These are phyloP conservation scores for Neurospora cerealis DNA, from an alignment of 495 filamentous ascomycete species.

Conservation along the genomic window DNA sequence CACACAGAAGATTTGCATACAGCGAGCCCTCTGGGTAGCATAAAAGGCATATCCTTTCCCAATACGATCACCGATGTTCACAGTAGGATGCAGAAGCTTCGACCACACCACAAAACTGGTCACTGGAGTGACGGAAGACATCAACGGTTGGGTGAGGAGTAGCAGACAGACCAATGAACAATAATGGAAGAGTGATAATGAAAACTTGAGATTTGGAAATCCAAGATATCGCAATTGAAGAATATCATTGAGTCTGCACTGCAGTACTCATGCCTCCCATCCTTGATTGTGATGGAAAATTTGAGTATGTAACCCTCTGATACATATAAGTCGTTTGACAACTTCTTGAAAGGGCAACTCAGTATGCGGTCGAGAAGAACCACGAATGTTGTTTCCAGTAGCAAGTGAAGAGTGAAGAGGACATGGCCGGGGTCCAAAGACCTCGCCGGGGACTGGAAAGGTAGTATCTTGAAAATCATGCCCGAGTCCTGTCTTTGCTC, in stretches of 20 bases:
- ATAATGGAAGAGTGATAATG: not conserved
- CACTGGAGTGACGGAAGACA: not conserved
- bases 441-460: not conserved
- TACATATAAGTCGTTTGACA: not conserved
- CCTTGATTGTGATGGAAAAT: not conserved
- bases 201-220: not conserved
- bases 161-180: not conserved
- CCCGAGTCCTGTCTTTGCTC: not conserved
- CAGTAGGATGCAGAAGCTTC: not conserved
- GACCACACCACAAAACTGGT: not conserved
- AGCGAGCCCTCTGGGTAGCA: not conserved
- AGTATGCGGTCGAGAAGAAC: not conserved
- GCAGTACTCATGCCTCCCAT: not conserved
- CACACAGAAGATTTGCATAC: not conserved
- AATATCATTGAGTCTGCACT: not conserved
- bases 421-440: not conserved
- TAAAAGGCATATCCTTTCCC: not conserved
- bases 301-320: not conserved
- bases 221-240: not conserved
- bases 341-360: not conserved
- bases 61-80: not conserved
- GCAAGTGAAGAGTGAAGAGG: not conserved
- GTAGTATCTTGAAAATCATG: not conserved
- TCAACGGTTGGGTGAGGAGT: not conserved
- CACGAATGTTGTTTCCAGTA: not conserved